These are phyloP conservation scores for Apiospora kogelbergensis DNA, from an alignment of 2,329 filamentous ascomycete species.

Conservation along the genomic window DNA sequence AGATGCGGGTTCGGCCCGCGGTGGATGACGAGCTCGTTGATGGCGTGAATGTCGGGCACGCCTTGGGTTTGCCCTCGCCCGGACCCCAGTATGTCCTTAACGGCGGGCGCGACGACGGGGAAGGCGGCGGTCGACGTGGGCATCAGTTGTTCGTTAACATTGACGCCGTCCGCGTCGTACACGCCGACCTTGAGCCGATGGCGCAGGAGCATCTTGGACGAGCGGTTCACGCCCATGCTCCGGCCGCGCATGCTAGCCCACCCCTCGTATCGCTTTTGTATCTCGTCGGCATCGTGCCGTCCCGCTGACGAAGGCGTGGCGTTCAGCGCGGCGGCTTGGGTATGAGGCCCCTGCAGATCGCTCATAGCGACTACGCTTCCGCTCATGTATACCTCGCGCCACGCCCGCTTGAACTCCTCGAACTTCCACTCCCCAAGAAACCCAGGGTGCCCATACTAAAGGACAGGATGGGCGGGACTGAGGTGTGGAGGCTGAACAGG, in stretches of 20 bases:
- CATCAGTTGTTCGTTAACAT: conserved; percentile 54
- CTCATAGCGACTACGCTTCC: conserved; percentile 53
- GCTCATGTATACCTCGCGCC: conserved; percentile 88
- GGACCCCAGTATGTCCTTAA: conserved; percentile 11
- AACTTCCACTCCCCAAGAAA: conserved; percentile 97
- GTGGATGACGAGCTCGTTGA: conserved; percentile 95
- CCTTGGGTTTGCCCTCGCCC: conserved; percentile 15
- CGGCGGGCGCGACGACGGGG: conserved; percentile 22
- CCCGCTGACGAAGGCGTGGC: conserved; percentile 28
- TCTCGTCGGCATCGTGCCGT: conserved; percentile 23
- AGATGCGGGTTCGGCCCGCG: conserved; percentile 87
- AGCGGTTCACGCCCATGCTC: conserved; percentile 72
- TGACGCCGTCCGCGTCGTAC: conserved; percentile 66
- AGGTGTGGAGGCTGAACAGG: conserved; percentile 76
- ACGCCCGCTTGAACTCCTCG: conserved; percentile 85
- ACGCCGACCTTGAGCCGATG: conserved; percentile 86
- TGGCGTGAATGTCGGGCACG: conserved; percentile 61
- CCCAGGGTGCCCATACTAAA: conserved; percentile 98
- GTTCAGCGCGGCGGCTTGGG: conserved; percentile 24
- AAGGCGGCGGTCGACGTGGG: conserved; percentile 46
- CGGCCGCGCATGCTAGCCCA: conserved; percentile 80
- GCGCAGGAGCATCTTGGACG: conserved; percentile 80
- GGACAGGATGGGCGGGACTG: conserved; percentile 86
- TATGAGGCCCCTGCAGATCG: conserved; percentile 41
- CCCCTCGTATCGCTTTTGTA: conserved; percentile 30